Evolutionary conservation across 805 yeast genomes (phyloP).

Genomic region (Lachancea dasiensis): DNA sequence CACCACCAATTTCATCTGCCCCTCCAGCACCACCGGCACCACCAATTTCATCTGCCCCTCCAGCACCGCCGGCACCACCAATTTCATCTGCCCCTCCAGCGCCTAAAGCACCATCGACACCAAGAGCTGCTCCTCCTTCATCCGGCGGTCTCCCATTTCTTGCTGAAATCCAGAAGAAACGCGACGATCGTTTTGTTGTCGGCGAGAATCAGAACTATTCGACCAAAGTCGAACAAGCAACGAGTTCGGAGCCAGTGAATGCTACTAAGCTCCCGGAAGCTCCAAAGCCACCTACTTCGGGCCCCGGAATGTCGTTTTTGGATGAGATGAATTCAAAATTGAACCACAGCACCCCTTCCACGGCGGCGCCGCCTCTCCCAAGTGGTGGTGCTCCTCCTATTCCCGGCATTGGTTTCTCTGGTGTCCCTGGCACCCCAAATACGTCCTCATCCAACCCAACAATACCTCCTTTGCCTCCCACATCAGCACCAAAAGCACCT

Average conservation of each 20-base stretch:
- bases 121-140: slow-evolving; percentile 18
- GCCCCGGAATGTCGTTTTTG: slow-evolving; percentile 26
- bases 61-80: slow-evolving; percentile 20
- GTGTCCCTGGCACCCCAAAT: slow-evolving; percentile 14
- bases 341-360: slow-evolving; percentile 10
- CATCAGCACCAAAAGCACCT: slow-evolving; percentile 28
- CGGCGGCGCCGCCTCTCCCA: slow-evolving; percentile 12
- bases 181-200: slow-evolving; percentile 43
- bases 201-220: slow-evolving; percentile 31
- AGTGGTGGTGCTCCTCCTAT: slow-evolving; percentile 16
- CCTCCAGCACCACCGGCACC: slow-evolving; percentile 20
- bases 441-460: slow-evolving; percentile 19
- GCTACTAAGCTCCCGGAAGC: slow-evolving; percentile 17
- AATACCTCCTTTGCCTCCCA: slow-evolving; percentile 20
- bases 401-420: slow-evolving; percentile 15
- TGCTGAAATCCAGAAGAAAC: slow-evolving; percentile 43
- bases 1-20: slow-evolving; percentile 21
- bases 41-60: slow-evolving; percentile 21
- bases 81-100: slow-evolving; percentile 21
- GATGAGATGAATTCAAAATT: slow-evolving; percentile 28
- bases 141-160: slow-evolving; percentile 44
- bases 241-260: slow-evolving; percentile 11
- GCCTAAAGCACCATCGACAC: slow-evolving; percentile 20
- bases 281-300: slow-evolving; percentile 11
- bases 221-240: slow-evolving; percentile 20